Conservation (phyloP, 805 yeast species). For the Candida chauliodis region DNA sequence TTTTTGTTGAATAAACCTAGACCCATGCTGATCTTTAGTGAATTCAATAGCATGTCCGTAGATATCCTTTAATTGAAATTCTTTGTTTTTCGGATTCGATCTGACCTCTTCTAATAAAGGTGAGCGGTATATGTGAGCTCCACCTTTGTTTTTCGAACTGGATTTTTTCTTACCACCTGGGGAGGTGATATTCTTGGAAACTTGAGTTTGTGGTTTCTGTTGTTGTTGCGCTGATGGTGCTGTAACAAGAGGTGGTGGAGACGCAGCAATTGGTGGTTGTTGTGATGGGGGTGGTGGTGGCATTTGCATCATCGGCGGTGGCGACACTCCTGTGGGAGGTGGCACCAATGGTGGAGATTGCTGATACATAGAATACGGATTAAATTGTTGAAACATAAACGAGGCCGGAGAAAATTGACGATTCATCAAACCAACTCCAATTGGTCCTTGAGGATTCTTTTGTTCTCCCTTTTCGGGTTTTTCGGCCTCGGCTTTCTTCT, state of each 20-base stretch:
- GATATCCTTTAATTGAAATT: conserved; percentile 65
- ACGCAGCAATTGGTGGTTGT: neutral
- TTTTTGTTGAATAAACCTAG: conserved; percentile 92
- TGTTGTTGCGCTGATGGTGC: conserved; percentile 4
- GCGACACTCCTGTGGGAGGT: conserved; percentile 1
- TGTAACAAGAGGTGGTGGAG: conserved; percentile 14
- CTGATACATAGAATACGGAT: conserved; percentile 42
- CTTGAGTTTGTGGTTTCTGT: conserved; percentile 1
- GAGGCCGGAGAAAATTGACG: conserved; percentile 32
- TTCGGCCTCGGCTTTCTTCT: conserved; percentile 2
- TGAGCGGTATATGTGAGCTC: conserved; percentile 60
- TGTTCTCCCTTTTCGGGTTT: conserved; percentile 9
- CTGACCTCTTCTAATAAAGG: conserved; percentile 85
- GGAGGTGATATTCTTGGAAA: neutral
- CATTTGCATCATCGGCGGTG: conserved; percentile 4
- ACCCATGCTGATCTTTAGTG: conserved; percentile 94
- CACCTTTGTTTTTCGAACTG: conserved; percentile 14
- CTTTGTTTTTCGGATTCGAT: conserved; percentile 54
- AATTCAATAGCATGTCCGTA: conserved; percentile 88
- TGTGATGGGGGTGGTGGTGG: conserved; percentile 5
- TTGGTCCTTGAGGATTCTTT: conserved; percentile 6
- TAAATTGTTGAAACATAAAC: conserved; percentile 49
- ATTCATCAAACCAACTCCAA: conserved; percentile 36
- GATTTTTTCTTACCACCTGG: conserved; percentile 1
- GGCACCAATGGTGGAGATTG: conserved; percentile 19